Percentiles rank a stretch among this genome's conserved stretches.
phyloP scores from a whole-genome alignment of 1,284 basidiomycete species.

The Cerioporus squamosus region DNA sequence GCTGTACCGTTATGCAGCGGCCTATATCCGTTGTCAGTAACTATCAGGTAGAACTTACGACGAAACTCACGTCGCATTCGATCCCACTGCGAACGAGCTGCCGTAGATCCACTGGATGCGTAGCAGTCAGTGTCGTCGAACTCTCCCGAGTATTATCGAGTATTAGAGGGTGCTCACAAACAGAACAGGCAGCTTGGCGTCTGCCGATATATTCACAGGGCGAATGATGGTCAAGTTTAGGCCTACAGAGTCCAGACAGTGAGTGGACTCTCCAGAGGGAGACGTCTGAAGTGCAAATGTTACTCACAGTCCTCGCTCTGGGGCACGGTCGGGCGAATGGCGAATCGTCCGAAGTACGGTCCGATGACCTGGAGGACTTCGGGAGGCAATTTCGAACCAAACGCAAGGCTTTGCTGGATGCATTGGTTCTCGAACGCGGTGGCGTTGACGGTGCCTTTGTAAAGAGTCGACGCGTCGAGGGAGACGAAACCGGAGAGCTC shows the following conservation, averaged over 20 bases:
- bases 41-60: slow-evolving; percentile 3
- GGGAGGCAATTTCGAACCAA: neutral
- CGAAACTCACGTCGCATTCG: neutral
- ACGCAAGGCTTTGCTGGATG: slow-evolving; percentile 54
- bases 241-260: neutral
- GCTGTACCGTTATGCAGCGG: slow-evolving; percentile 20
- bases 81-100: slow-evolving; percentile 31
- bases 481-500: slow-evolving; percentile 43
- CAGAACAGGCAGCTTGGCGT: slow-evolving; percentile 55
- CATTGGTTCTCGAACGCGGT: slow-evolving; percentile 51
- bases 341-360: slow-evolving; percentile 8
- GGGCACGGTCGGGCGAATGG: slow-evolving; percentile 20
- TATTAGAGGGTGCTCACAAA: slow-evolving; percentile 41
- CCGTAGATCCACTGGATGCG: slow-evolving; percentile 54
- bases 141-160: neutral
- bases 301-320: slow-evolving; percentile 26
- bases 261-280: too few species aligned
- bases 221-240: slow-evolving; percentile 23
- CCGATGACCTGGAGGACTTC: slow-evolving; percentile 17
- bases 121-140: too few species aligned
- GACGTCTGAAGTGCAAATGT: too few species aligned
- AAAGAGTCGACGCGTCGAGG: slow-evolving; percentile 41
- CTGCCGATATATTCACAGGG: slow-evolving; percentile 38
- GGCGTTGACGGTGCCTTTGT: slow-evolving; percentile 44
- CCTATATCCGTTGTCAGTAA: slow-evolving; percentile 18